A percentile compares a stretch with the other conserved stretches of the same genome.
phyloP scores from a whole-genome alignment of 257 asterid genomes.

The Ophiorrhiza pumila region DNA sequence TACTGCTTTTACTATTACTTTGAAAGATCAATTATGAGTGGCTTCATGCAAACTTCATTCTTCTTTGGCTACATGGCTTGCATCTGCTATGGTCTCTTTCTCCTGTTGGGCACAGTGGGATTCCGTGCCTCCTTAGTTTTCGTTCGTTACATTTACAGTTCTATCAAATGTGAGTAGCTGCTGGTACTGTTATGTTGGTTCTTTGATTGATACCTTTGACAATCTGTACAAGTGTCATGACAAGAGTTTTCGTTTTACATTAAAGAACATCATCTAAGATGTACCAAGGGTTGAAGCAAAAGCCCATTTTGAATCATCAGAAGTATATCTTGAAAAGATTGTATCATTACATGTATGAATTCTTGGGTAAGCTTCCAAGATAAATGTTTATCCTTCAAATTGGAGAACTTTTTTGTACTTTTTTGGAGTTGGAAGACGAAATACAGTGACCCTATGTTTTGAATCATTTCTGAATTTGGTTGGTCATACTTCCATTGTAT shows the following conservation, averaged over 20 bases:
- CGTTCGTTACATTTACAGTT: conserved; percentile 26
- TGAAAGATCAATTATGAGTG: conserved; percentile 22
- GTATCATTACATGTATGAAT: too few relatives aligned
- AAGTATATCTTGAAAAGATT: too few relatives aligned
- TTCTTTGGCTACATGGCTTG: conserved; percentile 39
- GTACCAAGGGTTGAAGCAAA: too few relatives aligned
- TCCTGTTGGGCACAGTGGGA: conserved; percentile 28
- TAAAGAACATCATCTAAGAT: too few relatives aligned
- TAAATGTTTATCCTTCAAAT: too few relatives aligned
- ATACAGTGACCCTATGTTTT: too few relatives aligned
- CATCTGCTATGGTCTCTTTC: conserved; percentile 32
- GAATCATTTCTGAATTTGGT: too few relatives aligned
- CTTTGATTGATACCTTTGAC: background rate
- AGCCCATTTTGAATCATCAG: background rate
- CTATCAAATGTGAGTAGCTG: conserved; percentile 31
- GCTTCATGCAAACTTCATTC: conserved; percentile 30
- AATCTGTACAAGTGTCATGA: background rate
- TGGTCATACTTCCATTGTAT: too few relatives aligned
- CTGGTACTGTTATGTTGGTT: background rate
- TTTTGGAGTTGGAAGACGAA: too few relatives aligned
- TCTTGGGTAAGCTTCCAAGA: too few relatives aligned
- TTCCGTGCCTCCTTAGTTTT: conserved; percentile 27
- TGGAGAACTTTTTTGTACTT: too few relatives aligned
- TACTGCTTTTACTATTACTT: conserved; percentile 28
- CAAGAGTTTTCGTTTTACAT: too few relatives aligned